Evolutionary conservation across 345 rosid genomes (phyloP), one percentile per base, ranked within the genome.

Genomic region (Clausena lansium): DNA sequence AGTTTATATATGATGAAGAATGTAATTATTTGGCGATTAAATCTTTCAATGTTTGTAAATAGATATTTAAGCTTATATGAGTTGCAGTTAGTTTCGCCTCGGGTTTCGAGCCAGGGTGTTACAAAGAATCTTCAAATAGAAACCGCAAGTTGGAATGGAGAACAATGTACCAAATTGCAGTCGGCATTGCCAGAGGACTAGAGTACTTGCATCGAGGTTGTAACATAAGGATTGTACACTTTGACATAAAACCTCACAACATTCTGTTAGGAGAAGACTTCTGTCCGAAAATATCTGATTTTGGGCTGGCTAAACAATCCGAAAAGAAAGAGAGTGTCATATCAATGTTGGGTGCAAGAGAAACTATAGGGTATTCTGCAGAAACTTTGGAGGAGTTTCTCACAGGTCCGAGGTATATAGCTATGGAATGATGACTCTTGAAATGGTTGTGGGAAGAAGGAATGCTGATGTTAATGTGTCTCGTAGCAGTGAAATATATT

Each of bases 181-280:
- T 76, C 2, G 90, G 89, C 0, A 71, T 89, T 24, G 90, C 88
- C 47, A 81, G 85, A 76, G 90, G 92, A 59, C 76, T 87, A n/a
- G 89, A 87, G 71, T 85, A 89, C 67, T 81, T 87, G 32, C 92
- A 87, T 63, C 8, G 78, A 10, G 92, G 91, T 9, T 89, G 91
- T 81, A 86, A 58, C 73, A 81, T 86, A 20, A 86, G 83, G 70
- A 89, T 89, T n/a, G 47, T 87, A 27, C 89, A 87, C 75, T 83
- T 89, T 7, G 89, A 87, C 30, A 86, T 85, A 9, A 87, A 89
- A 39, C 90, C 90, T 11, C 84, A 86, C 0, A 89, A 86, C 60
- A 78, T 87, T 28, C 77, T 89, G 2, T 77, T 85, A 1, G 86
- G 86, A 57, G 67, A 83, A 2, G 54, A 80, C 10, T 77, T 86